These are phyloP conservation scores for Monosporozyma aerobia DNA, from an alignment of 805 yeast genomes.

Conservation along the genomic window DNA sequence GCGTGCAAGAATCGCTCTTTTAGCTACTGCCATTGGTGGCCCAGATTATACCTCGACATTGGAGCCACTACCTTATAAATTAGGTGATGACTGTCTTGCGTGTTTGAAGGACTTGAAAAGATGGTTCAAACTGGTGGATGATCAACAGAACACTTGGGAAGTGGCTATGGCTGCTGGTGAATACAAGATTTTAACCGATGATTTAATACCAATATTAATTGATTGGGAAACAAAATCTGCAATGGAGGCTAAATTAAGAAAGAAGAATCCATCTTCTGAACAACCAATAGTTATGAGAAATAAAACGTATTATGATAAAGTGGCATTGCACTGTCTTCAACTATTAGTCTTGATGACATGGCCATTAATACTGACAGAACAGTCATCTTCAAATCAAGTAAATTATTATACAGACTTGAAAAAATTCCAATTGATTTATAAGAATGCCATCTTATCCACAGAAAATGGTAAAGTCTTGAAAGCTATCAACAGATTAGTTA, in stretches of 20 bases:
- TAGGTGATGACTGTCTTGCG: conserved; percentile 72
- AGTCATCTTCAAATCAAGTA: conserved; percentile 50
- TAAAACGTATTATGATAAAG: conserved; percentile 37
- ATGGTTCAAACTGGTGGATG: conserved; percentile 84
- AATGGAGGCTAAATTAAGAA: conserved; percentile 14
- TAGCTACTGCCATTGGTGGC: conserved; percentile 89
- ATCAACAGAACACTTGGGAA: conserved; percentile 54
- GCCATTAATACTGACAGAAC: conserved; percentile 64
- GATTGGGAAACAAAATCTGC: conserved; percentile 51
- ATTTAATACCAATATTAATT: conserved; percentile 62
- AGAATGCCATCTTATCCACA: conserved; percentile 51
- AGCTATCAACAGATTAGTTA: conserved; percentile 59
- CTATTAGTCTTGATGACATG: conserved; percentile 75
- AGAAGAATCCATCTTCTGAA: conserved; percentile 13
- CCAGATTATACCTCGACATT: conserved; percentile 51
- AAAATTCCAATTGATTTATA: conserved; percentile 61
- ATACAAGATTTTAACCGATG: conserved; percentile 61
- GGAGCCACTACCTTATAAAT: conserved; percentile 49
- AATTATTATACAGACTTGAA: conserved; percentile 50
- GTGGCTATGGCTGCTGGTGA: conserved; percentile 87
- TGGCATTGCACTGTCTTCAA: conserved; percentile 68
- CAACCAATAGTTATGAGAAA: conserved; percentile 17
- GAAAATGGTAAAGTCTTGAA: conserved; percentile 54
- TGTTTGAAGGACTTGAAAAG: conserved; percentile 80
- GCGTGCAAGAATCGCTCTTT: conserved; percentile 65